These are phyloP conservation scores for Cordyceps fumosorosea DNA, from an alignment of 2,329 filamentous ascomycete genomes.

Conservation along the genomic window DNA sequence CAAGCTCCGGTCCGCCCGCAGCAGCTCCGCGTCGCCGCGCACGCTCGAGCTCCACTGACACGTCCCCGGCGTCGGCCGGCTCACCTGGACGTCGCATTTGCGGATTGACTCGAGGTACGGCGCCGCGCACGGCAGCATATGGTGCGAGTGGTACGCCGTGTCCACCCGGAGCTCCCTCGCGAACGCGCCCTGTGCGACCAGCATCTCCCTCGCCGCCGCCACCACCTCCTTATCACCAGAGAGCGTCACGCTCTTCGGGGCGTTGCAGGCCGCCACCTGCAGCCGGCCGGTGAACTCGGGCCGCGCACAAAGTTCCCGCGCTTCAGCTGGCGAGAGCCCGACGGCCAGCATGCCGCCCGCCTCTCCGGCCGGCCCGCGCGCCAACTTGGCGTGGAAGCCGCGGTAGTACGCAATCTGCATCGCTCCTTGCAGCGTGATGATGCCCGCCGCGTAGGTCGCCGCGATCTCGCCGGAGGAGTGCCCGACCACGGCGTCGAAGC, in stretches of 20 bases:
- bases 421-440: slow-evolving; percentile 24
- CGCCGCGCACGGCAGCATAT: neutral
- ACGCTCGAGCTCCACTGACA: slow-evolving; percentile 14
- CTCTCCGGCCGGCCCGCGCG: neutral
- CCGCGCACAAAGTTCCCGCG: slow-evolving; percentile 10
- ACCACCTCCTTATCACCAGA: slow-evolving; percentile 15
- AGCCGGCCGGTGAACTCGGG: slow-evolving; percentile 16
- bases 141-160: slow-evolving; percentile 15
- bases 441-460: slow-evolving; percentile 42
- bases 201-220: neutral
- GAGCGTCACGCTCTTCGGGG: slow-evolving; percentile 17
- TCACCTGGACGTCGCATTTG: neutral
- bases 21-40: slow-evolving; percentile 12
- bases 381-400: neutral
- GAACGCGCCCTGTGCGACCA: slow-evolving; percentile 15
- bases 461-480: slow-evolving; percentile 46
- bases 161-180: slow-evolving; percentile 14
- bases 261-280: slow-evolving; percentile 19
- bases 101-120: neutral
- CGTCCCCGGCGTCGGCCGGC: neutral
- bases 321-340: slow-evolving; percentile 13
- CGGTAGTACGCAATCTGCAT: slow-evolving; percentile 20
- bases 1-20: neutral
- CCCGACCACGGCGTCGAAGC: slow-evolving; percentile 32
- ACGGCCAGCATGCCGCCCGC: slow-evolving; percentile 17